Base-by-base conservation (phyloP, 2,329 filamentous ascomycete species). In the Bipolaris gigantea region DNA sequence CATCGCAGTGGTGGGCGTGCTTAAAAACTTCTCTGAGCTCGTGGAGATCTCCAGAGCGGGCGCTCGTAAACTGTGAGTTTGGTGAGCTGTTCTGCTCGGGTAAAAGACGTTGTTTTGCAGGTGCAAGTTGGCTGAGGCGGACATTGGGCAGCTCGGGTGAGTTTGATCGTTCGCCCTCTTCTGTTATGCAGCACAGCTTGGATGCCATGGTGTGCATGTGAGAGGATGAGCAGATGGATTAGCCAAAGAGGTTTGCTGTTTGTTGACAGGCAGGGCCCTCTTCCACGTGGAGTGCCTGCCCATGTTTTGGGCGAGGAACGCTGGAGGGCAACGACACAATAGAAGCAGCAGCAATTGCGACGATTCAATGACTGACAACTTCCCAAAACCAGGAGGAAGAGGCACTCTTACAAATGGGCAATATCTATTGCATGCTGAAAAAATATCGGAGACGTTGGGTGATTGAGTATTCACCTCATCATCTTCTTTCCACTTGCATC, bases 401-500 rank as follows among this genome's bases (percentile, higher is more conserved):
- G 1, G n/a, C 16, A 5, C 2, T 32, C 3, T 32, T 42, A 11
- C 5, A 19, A 32, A n/a, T 11, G 11, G 6, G n/a, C 5, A 30
- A 19, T 8, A 13, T 32, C 7, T n/a, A 43, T 43, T 15, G n/a
- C 25, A 8, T 32, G 5, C 25, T 32, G 16, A 13, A 27, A 27
- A 18, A 11, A 15, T 40, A 25, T 23, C n/a, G 21, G 21, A 15
- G 13, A 40, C 25, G 4, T 10, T 0, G 8, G 5, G 13, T 7
- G 23, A 9, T 9, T 7, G 1, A 10, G 5, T 9, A 15, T 32
- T 72, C 61, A 74, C 33, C 65, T 61, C 67, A 71, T 73, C 71
- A 71, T 71, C 57, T 74, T 74, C 47, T 67, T 67, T 8, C 69
- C 72, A 54, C 64, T 65, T 25, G 60, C 62, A 56, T 75, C 70